These are phyloP conservation scores for Inga oerstediana DNA, from an alignment of 306 rosid species.

Conservation along the genomic window DNA sequence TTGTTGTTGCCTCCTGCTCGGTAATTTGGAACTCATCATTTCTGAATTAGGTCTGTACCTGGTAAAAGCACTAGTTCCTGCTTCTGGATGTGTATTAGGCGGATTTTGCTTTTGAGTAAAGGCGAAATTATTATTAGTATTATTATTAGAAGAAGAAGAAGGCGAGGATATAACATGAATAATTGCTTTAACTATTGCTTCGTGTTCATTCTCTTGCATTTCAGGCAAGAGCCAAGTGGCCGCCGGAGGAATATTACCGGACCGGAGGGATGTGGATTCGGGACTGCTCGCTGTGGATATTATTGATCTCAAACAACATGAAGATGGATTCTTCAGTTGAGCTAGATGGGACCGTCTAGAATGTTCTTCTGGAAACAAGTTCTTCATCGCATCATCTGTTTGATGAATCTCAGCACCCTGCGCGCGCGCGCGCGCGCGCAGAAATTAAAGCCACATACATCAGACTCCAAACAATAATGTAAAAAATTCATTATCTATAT, in stretches of 20 bases:
- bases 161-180: slow-evolving; percentile 51
- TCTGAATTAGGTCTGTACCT: slow-evolving; percentile 36
- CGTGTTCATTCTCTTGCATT: slow-evolving; percentile 50
- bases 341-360: slow-evolving; percentile 32
- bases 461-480: not conserved
- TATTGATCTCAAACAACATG: slow-evolving; percentile 69
- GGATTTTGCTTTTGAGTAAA: slow-evolving; percentile 22
- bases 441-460: not conserved
- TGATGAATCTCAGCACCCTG: slow-evolving; percentile 49
- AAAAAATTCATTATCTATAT: not conserved
- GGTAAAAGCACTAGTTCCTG: slow-evolving; percentile 56
- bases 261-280: slow-evolving; percentile 59
- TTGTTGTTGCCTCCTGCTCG: slow-evolving; percentile 23
- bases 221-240: slow-evolving; percentile 42
- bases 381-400: slow-evolving; percentile 49
- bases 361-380: slow-evolving; percentile 52
- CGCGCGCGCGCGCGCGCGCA: not conserved
- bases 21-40: slow-evolving; percentile 1
- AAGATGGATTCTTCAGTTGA: slow-evolving; percentile 48
- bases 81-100: not conserved
- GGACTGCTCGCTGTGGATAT: slow-evolving; percentile 62
- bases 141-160: slow-evolving; percentile 19
- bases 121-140: slow-evolving; percentile 2
- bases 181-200: slow-evolving; percentile 64
- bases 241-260: slow-evolving; percentile 24